Percentiles rank a stretch among this genome's conserved stretches.
phyloP scores from a whole-genome alignment of 2,329 filamentous ascomycete genomes.

The Bipolaris oryzae region DNA sequence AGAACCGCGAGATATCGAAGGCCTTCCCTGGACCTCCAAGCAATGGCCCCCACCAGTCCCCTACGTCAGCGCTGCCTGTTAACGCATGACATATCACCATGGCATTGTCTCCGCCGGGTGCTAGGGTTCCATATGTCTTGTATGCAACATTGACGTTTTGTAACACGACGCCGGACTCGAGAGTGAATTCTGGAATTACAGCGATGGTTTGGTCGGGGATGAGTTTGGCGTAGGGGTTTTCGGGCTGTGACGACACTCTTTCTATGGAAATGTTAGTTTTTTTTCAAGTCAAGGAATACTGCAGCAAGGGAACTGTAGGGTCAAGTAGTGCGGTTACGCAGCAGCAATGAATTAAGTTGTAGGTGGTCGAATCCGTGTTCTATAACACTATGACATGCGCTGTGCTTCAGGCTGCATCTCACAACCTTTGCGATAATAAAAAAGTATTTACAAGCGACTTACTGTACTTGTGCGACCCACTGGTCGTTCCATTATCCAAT shows the following conservation, averaged over 20 bases:
- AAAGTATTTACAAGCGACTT: constrained; percentile 11
- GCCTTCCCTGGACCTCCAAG: constrained; percentile 77
- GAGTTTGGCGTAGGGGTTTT: constrained; percentile 87
- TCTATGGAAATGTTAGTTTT: constrained; percentile 36
- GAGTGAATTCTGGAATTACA: constrained; percentile 84
- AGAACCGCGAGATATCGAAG: constrained; percentile 83
- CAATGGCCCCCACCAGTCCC: constrained; percentile 87
- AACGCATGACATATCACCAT: constrained; percentile 80
- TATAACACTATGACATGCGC: not conserved
- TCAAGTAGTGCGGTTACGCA: no score
- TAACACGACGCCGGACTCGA: constrained; percentile 88
- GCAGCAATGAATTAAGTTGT: no score
- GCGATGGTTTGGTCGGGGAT: constrained; percentile 89
- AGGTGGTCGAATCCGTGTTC: no score
- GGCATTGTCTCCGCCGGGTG: constrained; percentile 63
- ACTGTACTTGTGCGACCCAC: constrained; percentile 31
- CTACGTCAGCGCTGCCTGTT: constrained; percentile 82
- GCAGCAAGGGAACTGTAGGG: not conserved
- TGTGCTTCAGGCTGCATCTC: not conserved
- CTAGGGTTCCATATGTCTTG: constrained; percentile 65
- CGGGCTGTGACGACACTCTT: constrained; percentile 67
- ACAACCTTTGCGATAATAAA: constrained; percentile 6
- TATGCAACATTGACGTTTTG: constrained; percentile 73
- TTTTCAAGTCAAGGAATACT: not conserved
- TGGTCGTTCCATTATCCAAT: constrained; percentile 16